phyloP scores from a whole-genome alignment of 441 rosid genomes.

The Croton laevigatus region DNA sequence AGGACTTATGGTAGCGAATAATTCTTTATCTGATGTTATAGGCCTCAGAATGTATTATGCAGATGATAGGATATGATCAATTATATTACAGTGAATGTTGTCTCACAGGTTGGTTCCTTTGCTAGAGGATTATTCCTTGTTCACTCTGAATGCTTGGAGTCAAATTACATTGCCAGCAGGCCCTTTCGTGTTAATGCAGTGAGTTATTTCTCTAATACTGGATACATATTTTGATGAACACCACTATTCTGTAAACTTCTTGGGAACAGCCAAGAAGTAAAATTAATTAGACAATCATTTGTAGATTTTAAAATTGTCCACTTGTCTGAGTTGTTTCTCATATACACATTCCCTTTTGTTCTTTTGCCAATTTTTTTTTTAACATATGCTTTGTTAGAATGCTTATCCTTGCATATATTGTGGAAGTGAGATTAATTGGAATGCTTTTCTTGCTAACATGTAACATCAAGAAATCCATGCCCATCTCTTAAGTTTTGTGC shows the following conservation, averaged over 20 bases:
- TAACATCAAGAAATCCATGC: no score
- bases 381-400: neutral
- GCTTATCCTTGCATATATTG: no score
- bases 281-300: neutral
- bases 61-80: slow-evolving; percentile 1
- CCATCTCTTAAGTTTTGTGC: neutral
- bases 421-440: neutral
- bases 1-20: slow-evolving; percentile 71
- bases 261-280: neutral
- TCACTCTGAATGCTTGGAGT: slow-evolving; percentile 87
- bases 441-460: no score
- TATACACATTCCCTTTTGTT: neutral
- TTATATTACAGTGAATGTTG: neutral
- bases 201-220: slow-evolving; percentile 26
- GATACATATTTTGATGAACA: neutral
- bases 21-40: slow-evolving; percentile 13
- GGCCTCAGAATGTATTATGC: slow-evolving; percentile 8
- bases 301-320: neutral
- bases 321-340: neutral
- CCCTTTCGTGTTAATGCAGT: slow-evolving; percentile 94
- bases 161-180: slow-evolving; percentile 84
- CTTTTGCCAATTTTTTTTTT: neutral
- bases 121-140: slow-evolving; percentile 92
- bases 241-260: neutral
- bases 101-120: slow-evolving; percentile 79